Evolutionary conservation across 192 early-diverging fungal genomes (phyloP).

Genomic region (Thamnidium elegans): DNA sequence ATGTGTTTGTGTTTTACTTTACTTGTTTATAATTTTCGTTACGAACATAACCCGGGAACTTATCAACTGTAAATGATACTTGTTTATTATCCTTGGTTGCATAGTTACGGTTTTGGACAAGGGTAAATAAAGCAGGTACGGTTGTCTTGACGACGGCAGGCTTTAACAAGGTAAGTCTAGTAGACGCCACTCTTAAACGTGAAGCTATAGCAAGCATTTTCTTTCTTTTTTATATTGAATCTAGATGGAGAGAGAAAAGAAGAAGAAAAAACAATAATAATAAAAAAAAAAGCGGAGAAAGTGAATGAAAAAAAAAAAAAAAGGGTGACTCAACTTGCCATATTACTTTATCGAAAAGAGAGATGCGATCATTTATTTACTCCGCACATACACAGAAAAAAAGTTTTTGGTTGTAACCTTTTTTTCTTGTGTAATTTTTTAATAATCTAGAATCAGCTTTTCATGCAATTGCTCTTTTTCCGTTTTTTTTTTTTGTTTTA

Average conservation of each 20-base stretch:
- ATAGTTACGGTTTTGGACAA: conserved; percentile 9
- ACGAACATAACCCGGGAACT: conserved; percentile 46
- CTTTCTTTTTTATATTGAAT: background rate
- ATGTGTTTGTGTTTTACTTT: background rate
- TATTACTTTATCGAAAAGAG: too few species aligned
- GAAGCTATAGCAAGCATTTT: conserved; percentile 6
- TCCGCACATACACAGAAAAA: too few species aligned
- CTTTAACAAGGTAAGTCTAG: background rate
- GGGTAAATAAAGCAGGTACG: background rate
- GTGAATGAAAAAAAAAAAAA: too few species aligned
- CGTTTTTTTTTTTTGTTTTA: too few species aligned
- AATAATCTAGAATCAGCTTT: too few species aligned
- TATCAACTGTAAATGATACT: conserved; percentile 43
- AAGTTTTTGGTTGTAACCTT: too few species aligned
- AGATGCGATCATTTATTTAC: too few species aligned
- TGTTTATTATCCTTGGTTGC: conserved; percentile 1
- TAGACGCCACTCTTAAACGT: conserved; percentile 6
- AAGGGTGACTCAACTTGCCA: too few species aligned
- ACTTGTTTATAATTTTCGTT: conserved; percentile 44
- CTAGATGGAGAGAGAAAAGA: background rate
- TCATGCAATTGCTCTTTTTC: too few species aligned
- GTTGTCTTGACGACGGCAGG: background rate
- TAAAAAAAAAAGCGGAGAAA: too few species aligned
- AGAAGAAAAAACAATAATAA: background rate
- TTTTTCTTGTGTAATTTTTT: too few species aligned